Evolutionary conservation across 768 basidiomycete species (phyloP), one percentile per base, ranked within the genome.

Genomic region (Suillus placidus): DNA sequence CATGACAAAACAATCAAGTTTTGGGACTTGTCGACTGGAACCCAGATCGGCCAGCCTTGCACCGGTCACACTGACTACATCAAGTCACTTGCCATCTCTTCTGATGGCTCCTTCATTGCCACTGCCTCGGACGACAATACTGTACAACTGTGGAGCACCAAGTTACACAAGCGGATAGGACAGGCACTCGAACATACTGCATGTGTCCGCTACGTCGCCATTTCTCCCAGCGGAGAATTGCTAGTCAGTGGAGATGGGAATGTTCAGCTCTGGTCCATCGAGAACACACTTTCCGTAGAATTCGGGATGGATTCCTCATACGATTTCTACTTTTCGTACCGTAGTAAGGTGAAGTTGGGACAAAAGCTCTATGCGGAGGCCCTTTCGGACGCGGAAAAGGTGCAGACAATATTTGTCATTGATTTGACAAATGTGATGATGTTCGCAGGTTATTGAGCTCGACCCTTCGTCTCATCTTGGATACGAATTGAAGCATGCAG

Each of bases 111-210:
- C 62, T 89, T 87, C 74, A 73, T 96, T 43, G 93, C 94, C 0
- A 92, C 92, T 52, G 93, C 92, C 0, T 94, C 92, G 1, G 93
- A 95, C 75, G 95, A 96, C 77, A 88, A 89, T 69, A 91, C 90
- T 1, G 85, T 94, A 64, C 82, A 87, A 34, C 85, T 94, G 67
- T 94, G 93, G 93, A 87, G 86, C 42, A 42, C 62, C 14, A 23
- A 6, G 20, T n/a, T 37, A 37, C 12, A 57, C 56, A 8, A 57
- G 13, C 56, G 35, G 23, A 57, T 57, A 10, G 56, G 32, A 34
- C 23, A 34, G 4, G 9, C 56, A 32, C 55, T 18, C 14, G 18
- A 57, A 26, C 55, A 35, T 13, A 32, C 26, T 6, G 37, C 55
- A 13, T 12, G 1, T 1, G 18, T 57, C 16, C 7, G 9, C 3